Percentiles rank a stretch among this genome's conserved stretches.
Conservation (phyloP, 352 stramenopile genomes). For the Phytophthora megakarya region DNA sequence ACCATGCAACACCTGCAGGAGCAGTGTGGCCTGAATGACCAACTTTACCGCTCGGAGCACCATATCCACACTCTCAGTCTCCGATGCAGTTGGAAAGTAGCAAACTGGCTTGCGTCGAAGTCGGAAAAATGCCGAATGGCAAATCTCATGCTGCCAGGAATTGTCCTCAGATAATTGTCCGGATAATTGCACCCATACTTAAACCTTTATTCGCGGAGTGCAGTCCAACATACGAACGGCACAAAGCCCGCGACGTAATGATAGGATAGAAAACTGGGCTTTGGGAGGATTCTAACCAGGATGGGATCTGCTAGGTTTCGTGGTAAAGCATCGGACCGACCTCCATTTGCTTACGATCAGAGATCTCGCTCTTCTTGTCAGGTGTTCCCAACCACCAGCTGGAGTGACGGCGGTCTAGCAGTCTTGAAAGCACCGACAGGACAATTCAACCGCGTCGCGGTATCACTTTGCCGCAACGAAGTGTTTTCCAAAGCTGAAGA, state of each 20-base stretch:
- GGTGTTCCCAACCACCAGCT: conserved; percentile 20
- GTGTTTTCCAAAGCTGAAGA: background rate
- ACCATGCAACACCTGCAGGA: conserved; percentile 27
- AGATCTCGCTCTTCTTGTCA: conserved; percentile 16
- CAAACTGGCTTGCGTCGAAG: conserved; percentile 25
- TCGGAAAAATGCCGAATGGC: conserved; percentile 38
- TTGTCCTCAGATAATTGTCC: background rate
- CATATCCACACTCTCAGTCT: conserved; percentile 29
- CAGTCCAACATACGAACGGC: conserved; percentile 20
- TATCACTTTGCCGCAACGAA: no score
- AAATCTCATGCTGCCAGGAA: conserved; percentile 30
- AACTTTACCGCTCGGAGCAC: conserved; percentile 31
- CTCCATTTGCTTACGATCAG: conserved; percentile 11
- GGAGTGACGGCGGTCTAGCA: conserved; percentile 8
- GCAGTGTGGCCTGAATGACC: conserved; percentile 17
- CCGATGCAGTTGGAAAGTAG: conserved; percentile 11
- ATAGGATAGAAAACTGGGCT: conserved; percentile 27
- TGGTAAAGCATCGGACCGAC: conserved; percentile 12
- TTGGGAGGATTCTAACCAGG: conserved; percentile 26
- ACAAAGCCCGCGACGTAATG: conserved; percentile 30
- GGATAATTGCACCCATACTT: conserved; percentile 7
- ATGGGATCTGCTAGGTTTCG: conserved; percentile 33
- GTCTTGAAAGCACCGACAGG: background rate
- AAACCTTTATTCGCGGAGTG: background rate
- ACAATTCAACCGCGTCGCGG: background rate